Conservation (phyloP, 2,329 filamentous ascomycete species). For the Keithomyces neogunnii region DNA sequence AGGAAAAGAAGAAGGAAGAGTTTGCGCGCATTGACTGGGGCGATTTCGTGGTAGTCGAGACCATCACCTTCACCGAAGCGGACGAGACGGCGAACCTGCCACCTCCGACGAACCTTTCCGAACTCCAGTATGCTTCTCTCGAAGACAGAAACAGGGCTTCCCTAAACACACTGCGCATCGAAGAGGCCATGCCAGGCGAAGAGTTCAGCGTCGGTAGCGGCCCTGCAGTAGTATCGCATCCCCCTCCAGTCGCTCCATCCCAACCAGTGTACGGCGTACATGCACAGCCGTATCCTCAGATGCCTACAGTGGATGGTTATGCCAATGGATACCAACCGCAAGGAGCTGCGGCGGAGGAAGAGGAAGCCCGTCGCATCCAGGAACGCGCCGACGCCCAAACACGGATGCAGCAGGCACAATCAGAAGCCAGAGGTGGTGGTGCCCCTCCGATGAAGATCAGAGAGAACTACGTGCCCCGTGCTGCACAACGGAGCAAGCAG, state of each 20-base stretch:
- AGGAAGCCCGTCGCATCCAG: constrained; percentile 54
- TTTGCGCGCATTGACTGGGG: constrained; percentile 95
- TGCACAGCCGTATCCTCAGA: constrained; percentile 20
- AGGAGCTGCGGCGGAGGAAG: constrained; percentile 43
- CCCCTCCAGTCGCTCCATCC: constrained; percentile 29
- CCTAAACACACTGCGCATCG: constrained; percentile 74
- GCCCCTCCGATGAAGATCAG: constrained; percentile 77
- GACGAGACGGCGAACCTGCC: constrained; percentile 84
- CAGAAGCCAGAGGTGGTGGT: constrained; percentile 61
- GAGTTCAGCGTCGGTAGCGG: constrained; percentile 42
- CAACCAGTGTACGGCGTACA: constrained; percentile 34
- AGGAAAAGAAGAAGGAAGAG: constrained; percentile 66
- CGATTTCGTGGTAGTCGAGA: constrained; percentile 93
- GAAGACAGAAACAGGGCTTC: constrained; percentile 93
- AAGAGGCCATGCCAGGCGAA: constrained; percentile 87
- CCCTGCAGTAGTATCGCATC: constrained; percentile 23
- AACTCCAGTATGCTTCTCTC: constrained; percentile 87
- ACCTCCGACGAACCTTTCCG: constrained; percentile 79
- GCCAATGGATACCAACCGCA: constrained; percentile 19
- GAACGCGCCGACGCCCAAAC: constrained; percentile 52
- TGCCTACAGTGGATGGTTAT: constrained; percentile 29
- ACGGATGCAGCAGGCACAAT: constrained; percentile 67
- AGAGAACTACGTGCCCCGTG: constrained; percentile 84
- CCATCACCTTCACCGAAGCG: constrained; percentile 80
- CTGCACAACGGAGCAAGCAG: constrained; percentile 63